Evolutionary conservation across 768 basidiomycete species (phyloP).

Genomic region (Termitomyces sp.): DNA sequence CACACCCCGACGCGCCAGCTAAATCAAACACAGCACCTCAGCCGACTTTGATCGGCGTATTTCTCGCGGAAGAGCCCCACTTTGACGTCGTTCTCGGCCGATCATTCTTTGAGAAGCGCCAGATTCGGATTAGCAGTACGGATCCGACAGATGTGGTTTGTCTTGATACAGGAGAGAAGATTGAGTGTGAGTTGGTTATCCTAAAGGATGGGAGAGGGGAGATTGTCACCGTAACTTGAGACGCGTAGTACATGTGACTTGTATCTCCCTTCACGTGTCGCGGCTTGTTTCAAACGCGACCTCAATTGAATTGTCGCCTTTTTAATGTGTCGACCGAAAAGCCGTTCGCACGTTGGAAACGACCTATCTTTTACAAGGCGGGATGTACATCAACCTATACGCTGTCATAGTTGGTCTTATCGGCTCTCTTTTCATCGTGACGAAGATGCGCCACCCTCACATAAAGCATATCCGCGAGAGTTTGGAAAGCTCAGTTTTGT

Average conservation of each 20-base stretch:
- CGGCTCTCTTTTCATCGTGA: not conserved
- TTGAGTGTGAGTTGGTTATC: conserved; percentile 89
- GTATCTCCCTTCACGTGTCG: not conserved
- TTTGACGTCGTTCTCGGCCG: conserved; percentile 94
- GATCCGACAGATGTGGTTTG: conserved; percentile 91
- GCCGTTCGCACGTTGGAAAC: not conserved
- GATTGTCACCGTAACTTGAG: conserved; percentile 84
- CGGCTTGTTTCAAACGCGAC: conserved; percentile 2
- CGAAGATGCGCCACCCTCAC: conserved; percentile 9
- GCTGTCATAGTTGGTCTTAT: not conserved
- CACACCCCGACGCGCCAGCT: conserved; percentile 22
- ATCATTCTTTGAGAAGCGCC: conserved; percentile 77
- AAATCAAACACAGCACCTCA: conserved; percentile 23
- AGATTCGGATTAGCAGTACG: conserved; percentile 73
- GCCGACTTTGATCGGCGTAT: conserved; percentile 56
- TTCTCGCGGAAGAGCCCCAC: conserved; percentile 90
- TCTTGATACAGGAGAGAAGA: conserved; percentile 86
- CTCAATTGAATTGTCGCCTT: not conserved
- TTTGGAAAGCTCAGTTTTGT: not conserved
- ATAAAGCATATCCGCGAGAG: not conserved
- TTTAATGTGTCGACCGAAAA: not conserved
- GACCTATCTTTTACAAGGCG: not conserved
- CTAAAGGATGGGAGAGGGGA: conserved; percentile 89
- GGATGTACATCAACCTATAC: not conserved
- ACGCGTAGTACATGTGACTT: conserved; percentile 3